Conservation (phyloP, 805 yeast genomes). For the Kuraishia ogatae region DNA sequence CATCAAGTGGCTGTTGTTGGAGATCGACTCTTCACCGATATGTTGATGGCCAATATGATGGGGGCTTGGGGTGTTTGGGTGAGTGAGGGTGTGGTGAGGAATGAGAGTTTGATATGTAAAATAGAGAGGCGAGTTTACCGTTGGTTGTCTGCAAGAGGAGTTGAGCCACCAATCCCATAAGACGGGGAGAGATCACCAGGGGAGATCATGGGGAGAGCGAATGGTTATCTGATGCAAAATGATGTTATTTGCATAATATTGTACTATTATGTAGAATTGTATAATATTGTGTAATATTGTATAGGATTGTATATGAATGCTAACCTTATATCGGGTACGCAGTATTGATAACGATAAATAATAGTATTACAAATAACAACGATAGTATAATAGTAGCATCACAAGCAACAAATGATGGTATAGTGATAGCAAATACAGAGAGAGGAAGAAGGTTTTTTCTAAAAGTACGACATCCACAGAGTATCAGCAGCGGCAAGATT, state of each 20-base stretch:
- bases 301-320: too few species aligned
- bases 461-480: conserved; percentile 92
- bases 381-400: too few species aligned
- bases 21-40: conserved; percentile 85
- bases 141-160: not conserved
- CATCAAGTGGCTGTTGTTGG: conserved; percentile 80
- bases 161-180: not conserved
- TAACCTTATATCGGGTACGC: too few species aligned
- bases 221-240: not conserved
- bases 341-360: conserved; percentile 1
- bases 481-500: conserved; percentile 87
- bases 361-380: not conserved
- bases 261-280: too few species aligned
- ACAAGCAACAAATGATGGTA: too few species aligned
- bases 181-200: not conserved
- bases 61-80: conserved; percentile 84
- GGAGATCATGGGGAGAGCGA: too few species aligned
- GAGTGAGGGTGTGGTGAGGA: conserved; percentile 59
- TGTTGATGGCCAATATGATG: conserved; percentile 91
- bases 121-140: conserved; percentile 35
- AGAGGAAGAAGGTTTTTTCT: too few species aligned
- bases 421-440: too few species aligned
- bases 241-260: too few species aligned
- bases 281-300: too few species aligned
- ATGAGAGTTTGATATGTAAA: conserved; percentile 41